Conservation (phyloP, 129 eudicot species). For the Flaveria ramosissima region DNA sequence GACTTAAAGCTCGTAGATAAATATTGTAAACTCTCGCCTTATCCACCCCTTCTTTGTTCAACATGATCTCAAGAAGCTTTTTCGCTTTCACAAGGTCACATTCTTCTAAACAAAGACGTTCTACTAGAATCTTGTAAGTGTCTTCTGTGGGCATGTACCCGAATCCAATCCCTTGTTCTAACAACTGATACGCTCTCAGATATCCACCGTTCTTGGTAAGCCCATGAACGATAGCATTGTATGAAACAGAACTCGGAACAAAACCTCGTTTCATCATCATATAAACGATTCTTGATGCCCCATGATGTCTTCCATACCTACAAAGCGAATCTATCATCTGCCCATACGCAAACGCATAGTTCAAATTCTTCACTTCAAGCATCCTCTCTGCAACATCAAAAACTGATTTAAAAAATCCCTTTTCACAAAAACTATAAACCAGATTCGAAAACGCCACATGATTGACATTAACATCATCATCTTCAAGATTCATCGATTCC, state of each 20-base stretch:
- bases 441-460: constrained; percentile 77
- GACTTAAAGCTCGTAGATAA: constrained; percentile 67
- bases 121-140: constrained; percentile 61
- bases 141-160: constrained; percentile 75
- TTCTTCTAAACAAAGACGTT: constrained; percentile 66
- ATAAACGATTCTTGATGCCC: constrained; percentile 84
- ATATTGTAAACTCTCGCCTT: constrained; percentile 75
- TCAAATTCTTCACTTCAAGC: constrained; percentile 63
- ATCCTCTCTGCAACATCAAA: constrained; percentile 67
- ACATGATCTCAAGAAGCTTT: constrained; percentile 57
- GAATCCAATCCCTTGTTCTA: constrained; percentile 64
- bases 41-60: constrained; percentile 51
- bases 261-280: constrained; percentile 71
- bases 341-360: constrained; percentile 66
- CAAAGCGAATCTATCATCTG: constrained; percentile 84
- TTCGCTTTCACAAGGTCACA: constrained; percentile 63
- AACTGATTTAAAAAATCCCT: constrained; percentile 58
- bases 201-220: constrained; percentile 61
- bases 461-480: constrained; percentile 43
- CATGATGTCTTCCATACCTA: constrained; percentile 64
- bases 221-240: constrained; percentile 79
- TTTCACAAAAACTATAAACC: constrained; percentile 57
- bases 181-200: constrained; percentile 81
- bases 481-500: constrained; percentile 47
- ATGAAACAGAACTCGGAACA: constrained; percentile 59